phyloP scores from a whole-genome alignment of 1,284 basidiomycete genomes.

The Wallemia hederae region DNA sequence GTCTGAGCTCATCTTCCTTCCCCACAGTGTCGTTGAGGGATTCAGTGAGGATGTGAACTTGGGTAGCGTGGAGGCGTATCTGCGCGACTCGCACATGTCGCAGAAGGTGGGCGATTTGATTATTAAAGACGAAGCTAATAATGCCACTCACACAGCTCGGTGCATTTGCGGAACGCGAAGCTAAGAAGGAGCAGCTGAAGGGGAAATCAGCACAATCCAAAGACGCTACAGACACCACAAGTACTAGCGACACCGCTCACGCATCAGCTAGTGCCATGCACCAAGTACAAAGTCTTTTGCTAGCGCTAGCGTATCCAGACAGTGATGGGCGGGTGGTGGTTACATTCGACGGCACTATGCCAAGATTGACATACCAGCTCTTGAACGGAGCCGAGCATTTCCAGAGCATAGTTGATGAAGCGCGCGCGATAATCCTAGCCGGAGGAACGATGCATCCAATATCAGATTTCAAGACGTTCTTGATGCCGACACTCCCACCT shows the following conservation, averaged over 20 bases:
- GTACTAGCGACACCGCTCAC: conserved; percentile 7
- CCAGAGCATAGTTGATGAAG: conserved; percentile 42
- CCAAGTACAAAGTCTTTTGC: conserved; percentile 52
- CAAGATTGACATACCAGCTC: conserved; percentile 65
- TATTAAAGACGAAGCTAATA: not conserved
- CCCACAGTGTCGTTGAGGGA: conserved; percentile 3
- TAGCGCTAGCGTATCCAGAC: conserved; percentile 47
- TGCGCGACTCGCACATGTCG: conserved; percentile 54
- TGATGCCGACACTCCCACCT: conserved; percentile 37
- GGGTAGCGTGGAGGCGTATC: conserved; percentile 50
- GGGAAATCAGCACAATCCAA: conserved; percentile 9
- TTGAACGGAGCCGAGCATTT: conserved; percentile 82
- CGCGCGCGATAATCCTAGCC: conserved; percentile 57
- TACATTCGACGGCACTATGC: conserved; percentile 8
- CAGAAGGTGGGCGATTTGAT: conserved; percentile 14
- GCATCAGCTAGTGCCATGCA: conserved; percentile 45
- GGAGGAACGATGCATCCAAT: conserved; percentile 96
- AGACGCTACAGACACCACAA: not conserved
- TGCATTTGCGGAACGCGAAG: conserved; percentile 42
- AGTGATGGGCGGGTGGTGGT: conserved; percentile 31
- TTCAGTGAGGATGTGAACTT: conserved; percentile 27
- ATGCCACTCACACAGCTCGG: conserved; percentile 34
- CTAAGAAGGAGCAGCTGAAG: conserved; percentile 23
- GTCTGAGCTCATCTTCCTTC: not conserved
- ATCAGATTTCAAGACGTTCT: conserved; percentile 50